Evolutionary conservation across 495 filamentous ascomycete genomes (phyloP).

Genomic region (Neurospora sp.): DNA sequence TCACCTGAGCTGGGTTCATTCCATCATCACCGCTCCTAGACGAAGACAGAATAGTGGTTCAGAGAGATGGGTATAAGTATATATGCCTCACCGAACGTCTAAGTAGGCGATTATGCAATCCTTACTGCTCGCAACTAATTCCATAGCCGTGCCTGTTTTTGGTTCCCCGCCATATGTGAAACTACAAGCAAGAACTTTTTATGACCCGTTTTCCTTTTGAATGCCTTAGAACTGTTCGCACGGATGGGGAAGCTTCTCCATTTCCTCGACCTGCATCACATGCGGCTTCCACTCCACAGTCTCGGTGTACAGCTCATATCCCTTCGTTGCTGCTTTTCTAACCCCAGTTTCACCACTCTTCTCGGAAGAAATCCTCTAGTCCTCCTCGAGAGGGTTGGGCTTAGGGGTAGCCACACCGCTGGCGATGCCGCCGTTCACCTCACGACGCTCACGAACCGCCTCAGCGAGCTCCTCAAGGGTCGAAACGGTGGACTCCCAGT

Average conservation of each 20-base stretch:
- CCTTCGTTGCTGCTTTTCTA: neutral
- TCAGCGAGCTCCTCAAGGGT: conserved; percentile 82
- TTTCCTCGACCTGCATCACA: neutral
- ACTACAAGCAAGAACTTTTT: neutral
- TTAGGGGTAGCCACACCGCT: conserved; percentile 17
- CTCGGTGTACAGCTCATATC: neutral
- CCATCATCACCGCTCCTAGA: neutral
- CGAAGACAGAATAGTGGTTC: neutral
- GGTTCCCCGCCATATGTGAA: neutral
- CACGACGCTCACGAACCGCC: conserved; percentile 69
- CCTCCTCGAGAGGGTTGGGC: conserved; percentile 34
- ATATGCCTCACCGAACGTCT: neutral
- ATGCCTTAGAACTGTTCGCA: neutral
- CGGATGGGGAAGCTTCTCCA: neutral
- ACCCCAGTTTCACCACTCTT: neutral
- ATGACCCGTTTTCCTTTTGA: neutral
- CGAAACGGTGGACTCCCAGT: conserved; percentile 80
- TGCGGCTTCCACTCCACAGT: neutral
- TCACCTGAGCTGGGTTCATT: neutral
- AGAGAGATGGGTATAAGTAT: neutral
- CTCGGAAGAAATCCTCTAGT: conserved; percentile 15
- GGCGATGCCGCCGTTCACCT: conserved; percentile 21
- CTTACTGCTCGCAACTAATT: neutral
- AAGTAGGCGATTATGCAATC: neutral
- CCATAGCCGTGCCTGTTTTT: neutral